A percentile compares a stretch with the other conserved stretches of the same genome.
Conservation (phyloP, 2,329 filamentous ascomycete genomes). For the Clonostachys solani region DNA sequence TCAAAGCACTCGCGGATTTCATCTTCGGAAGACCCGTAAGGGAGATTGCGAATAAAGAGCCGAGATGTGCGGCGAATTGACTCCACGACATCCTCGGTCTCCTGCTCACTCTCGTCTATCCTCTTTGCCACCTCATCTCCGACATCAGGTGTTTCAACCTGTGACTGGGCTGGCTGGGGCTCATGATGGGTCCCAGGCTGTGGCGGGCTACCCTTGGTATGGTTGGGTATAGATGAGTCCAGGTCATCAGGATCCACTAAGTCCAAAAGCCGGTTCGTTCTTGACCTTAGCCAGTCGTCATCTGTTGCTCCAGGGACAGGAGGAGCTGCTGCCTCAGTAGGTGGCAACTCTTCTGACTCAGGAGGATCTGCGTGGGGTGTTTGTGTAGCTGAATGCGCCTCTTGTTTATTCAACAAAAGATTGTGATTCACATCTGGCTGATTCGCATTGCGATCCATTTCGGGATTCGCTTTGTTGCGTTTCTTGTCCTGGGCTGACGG, state of each 20-base stretch:
- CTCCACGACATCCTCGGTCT: conserved; percentile 29
- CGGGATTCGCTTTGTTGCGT: conserved; percentile 19
- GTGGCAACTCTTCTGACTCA: not conserved
- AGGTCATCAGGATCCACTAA: conserved; percentile 71
- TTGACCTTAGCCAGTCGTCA: conserved; percentile 86
- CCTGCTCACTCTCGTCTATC: not conserved
- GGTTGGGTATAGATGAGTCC: not conserved
- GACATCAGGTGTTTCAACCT: conserved; percentile 6
- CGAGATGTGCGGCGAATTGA: conserved; percentile 69
- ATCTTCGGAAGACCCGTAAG: conserved; percentile 73
- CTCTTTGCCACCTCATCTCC: not conserved
- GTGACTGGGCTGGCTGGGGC: conserved; percentile 6
- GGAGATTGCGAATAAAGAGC: conserved; percentile 84
- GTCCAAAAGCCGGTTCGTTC: conserved; percentile 82
- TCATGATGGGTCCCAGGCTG: not conserved
- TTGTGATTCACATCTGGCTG: too few species aligned
- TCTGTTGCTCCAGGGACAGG: conserved; percentile 52
- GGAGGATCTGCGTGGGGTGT: not conserved
- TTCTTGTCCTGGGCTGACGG: conserved; percentile 46
- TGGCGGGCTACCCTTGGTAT: not conserved
- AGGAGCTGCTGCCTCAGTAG: conserved; percentile 15
- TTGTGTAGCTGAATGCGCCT: too few species aligned
- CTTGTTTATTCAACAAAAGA: too few species aligned
- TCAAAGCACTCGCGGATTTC: conserved; percentile 71
- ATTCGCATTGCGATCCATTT: too few species aligned